Percentiles rank a stretch among this genome's conserved stretches.
Conservation (phyloP, 148 eudicot species). For the Heliamphora exappendiculata region DNA sequence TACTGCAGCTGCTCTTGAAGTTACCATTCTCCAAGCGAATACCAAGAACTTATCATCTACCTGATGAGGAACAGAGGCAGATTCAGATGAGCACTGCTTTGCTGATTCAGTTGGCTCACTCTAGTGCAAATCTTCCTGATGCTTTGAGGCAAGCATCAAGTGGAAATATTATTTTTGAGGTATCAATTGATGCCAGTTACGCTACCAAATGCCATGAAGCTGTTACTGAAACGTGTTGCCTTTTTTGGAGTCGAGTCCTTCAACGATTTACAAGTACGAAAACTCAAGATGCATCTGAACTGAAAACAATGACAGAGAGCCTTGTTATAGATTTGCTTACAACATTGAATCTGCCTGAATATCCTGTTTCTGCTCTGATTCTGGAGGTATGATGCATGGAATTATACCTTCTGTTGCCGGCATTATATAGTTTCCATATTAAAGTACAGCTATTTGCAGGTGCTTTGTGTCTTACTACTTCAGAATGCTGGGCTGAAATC, state of each 20-base stretch:
- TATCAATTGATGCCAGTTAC: constrained; percentile 48
- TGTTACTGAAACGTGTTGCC: constrained; percentile 83
- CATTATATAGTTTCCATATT: constrained; percentile 12
- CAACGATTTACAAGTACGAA: constrained; percentile 68
- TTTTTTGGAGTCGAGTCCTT: constrained; percentile 89
- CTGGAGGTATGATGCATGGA: constrained; percentile 54
- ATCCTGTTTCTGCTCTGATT: constrained; percentile 82
- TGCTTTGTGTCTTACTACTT: constrained; percentile 89
- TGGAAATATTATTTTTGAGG: constrained; percentile 47
- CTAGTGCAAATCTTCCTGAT: constrained; percentile 88
- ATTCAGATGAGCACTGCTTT: constrained; percentile 86
- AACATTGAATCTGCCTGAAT: constrained; percentile 87
- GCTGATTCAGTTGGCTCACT: constrained; percentile 77
- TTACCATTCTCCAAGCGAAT: constrained; percentile 70
- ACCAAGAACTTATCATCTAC: constrained; percentile 78
- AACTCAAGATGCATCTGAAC: constrained; percentile 82
- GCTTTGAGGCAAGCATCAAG: constrained; percentile 52
- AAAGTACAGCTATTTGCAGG: constrained; percentile 53
- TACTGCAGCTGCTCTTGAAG: constrained; percentile 73
- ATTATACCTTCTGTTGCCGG: constrained; percentile 10
- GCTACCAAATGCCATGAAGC: constrained; percentile 72
- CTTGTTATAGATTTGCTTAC: constrained; percentile 73
- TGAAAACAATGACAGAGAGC: constrained; percentile 76
- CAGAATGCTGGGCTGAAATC: constrained; percentile 96
- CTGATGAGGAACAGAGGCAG: constrained; percentile 96